phyloP scores from a whole-genome alignment of 768 basidiomycete species.

The Mrakia hoshinonis region DNA sequence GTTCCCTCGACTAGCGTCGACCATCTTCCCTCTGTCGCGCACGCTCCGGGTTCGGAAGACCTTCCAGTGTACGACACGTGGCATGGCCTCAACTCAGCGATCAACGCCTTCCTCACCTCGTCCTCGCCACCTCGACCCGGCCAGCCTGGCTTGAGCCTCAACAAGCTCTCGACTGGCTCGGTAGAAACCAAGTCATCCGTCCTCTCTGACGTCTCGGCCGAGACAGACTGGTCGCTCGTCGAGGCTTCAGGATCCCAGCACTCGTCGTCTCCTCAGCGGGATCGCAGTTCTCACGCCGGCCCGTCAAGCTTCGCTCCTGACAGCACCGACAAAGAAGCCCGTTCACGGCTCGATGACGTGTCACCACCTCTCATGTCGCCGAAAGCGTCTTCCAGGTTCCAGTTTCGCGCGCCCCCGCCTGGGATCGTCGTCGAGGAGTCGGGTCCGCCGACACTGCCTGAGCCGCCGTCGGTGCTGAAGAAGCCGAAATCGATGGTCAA shows the following conservation, averaged over 20 bases:
- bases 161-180: not conserved
- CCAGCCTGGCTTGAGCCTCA: not conserved
- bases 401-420: not conserved
- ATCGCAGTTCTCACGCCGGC: not conserved
- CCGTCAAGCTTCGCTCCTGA: not conserved
- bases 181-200: not conserved
- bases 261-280: not conserved
- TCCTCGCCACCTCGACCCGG: not conserved
- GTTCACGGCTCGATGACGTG: too few relatives aligned
- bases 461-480: not conserved
- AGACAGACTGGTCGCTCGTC: not conserved
- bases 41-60: too few relatives aligned
- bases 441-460: not conserved
- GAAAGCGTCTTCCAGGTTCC: not conserved
- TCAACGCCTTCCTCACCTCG: not conserved
- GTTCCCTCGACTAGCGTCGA: not conserved
- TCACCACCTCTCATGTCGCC: not conserved
- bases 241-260: not conserved
- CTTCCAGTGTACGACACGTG: too few relatives aligned
- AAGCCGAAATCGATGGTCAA: not conserved
- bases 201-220: not conserved
- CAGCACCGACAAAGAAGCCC: not conserved
- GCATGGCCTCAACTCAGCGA: too few relatives aligned
- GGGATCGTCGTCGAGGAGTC: not conserved
- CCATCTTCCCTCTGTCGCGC: too few relatives aligned